Base-by-base conservation (phyloP, 352 stramenopile genomes). In the Phytophthora vignae region DNA sequence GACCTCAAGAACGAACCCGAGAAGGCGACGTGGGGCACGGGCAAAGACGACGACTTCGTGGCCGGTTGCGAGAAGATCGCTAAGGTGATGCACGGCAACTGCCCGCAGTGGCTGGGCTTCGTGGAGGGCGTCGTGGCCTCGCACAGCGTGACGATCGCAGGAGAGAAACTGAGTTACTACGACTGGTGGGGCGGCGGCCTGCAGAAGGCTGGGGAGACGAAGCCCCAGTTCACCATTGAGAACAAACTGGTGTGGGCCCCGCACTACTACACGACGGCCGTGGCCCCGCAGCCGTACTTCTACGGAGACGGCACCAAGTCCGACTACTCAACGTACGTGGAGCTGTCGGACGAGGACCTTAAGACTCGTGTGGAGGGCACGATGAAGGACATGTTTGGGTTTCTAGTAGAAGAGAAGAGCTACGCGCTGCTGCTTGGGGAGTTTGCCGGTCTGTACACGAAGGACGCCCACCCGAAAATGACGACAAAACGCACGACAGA, bases 181-280 rank as follows among this genome's bases (percentile, higher is more conserved):
- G 86, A 95, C 55, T 95, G 88, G 87, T 95, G 85, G 85, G 88
- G 88, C 31, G 84, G 84, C 50, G 87, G 88, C 4, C 71, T 95
- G 0, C 87, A 95, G 61, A 79, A 84, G 14, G 88, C 88, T 14
- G 73, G 65, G 21, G 71, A 77, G 9, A 67, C 48, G n/a, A 71
- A 81, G 17, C 85, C 87, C 1, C 65, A 83, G 57, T 82, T 95
- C 61, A 73, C 71, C 7, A 80, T 88, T 33, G 66, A 75, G 4
- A 90, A 95, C 78, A 95, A 95, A 55, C 66, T 95, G 4, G 88
- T 95, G 52, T 95, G 86, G 82, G 84, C 87, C 8, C 88, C 88
- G 33, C 87, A 95, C 60, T 94, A 93, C 68, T 95, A 95, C 67
- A 94, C 87, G 40, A 88, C 84, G n/a, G 87, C 85, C 2, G 87